Conservation (phyloP, 768 basidiomycete species). For the Paxillus involutus region DNA sequence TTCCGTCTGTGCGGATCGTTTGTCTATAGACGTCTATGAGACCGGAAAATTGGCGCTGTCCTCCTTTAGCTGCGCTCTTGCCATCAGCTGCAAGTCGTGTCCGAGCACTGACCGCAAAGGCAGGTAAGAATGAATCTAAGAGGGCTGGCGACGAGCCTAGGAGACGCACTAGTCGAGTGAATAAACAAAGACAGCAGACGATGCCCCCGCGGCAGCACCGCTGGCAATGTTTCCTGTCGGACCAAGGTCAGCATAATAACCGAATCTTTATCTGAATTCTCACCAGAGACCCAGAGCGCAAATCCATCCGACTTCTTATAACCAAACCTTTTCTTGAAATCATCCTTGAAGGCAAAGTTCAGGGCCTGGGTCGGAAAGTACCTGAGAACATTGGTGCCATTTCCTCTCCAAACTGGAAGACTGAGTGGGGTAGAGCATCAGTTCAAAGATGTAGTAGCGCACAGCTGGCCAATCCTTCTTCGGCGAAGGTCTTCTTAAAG, state of each 20-base stretch:
- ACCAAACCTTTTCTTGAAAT: slow-evolving; percentile 38
- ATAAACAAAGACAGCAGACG: slow-evolving; percentile 43
- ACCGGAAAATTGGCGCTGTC: slow-evolving; percentile 40
- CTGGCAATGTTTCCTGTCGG: slow-evolving; percentile 38
- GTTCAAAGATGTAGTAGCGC: slow-evolving; percentile 13
- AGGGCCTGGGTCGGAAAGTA: slow-evolving; percentile 49
- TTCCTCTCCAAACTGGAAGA: slow-evolving; percentile 42
- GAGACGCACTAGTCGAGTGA: slow-evolving; percentile 42
- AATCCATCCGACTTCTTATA: slow-evolving; percentile 38
- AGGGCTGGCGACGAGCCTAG: background rate
- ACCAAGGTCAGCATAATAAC: background rate
- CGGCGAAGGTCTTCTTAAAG: slow-evolving; percentile 31
- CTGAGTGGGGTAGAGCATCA: slow-evolving; percentile 3
- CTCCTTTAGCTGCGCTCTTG: slow-evolving; percentile 36
- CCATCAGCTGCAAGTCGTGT: slow-evolving; percentile 42
- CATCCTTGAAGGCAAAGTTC: slow-evolving; percentile 50
- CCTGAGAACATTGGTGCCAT: slow-evolving; percentile 42
- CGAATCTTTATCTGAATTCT: background rate
- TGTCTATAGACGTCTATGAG: slow-evolving; percentile 44
- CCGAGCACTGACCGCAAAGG: slow-evolving; percentile 30
- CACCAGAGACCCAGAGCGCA: slow-evolving; percentile 36
- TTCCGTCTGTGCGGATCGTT: slow-evolving; percentile 40
- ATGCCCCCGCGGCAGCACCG: slow-evolving; percentile 44
- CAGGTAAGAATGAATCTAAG: background rate
- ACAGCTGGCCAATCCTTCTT: slow-evolving; percentile 41